phyloP scores from a whole-genome alignment of 495 filamentous ascomycete genomes.

The Podospora pseudocomata region DNA sequence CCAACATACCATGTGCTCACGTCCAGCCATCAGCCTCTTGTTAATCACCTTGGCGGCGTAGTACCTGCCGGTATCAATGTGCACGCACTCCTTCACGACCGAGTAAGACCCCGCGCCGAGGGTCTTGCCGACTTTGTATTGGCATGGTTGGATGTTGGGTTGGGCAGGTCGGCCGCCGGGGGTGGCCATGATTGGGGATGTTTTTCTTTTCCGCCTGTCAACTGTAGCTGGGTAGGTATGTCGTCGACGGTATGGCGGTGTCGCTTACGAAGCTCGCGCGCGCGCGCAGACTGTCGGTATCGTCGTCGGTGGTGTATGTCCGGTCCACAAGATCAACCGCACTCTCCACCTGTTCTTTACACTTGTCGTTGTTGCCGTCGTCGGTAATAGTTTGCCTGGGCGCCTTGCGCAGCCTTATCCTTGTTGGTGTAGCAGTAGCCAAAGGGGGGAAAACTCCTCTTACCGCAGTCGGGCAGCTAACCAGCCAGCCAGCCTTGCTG shows the following conservation, averaged over 20 bases:
- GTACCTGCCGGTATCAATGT: conserved; percentile 95
- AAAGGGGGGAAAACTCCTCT: background rate
- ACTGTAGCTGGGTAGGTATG: background rate
- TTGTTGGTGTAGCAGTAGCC: no score
- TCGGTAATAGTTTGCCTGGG: background rate
- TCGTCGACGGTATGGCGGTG: background rate
- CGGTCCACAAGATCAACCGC: background rate
- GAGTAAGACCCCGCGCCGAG: conserved; percentile 95
- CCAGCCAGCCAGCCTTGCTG: conserved; percentile 3
- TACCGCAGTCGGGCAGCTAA: background rate
- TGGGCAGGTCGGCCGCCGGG: conserved; percentile 29
- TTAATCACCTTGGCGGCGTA: conserved; percentile 99
- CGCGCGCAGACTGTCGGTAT: background rate
- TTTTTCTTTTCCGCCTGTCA: background rate
- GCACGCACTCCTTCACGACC: conserved; percentile 98
- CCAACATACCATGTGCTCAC: conserved; percentile 87
- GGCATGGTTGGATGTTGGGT: conserved; percentile 52
- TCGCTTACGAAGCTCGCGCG: background rate
- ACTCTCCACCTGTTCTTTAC: background rate
- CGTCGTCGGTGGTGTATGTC: background rate
- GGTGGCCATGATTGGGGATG: conserved; percentile 29
- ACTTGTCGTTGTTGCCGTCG: background rate
- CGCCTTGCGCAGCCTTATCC: background rate
- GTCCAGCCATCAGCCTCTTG: conserved; percentile 93
- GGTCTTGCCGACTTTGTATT: conserved; percentile 99